These are phyloP conservation scores for Venturia asperata DNA, from an alignment of 2,329 filamentous ascomycete genomes.

Conservation along the genomic window DNA sequence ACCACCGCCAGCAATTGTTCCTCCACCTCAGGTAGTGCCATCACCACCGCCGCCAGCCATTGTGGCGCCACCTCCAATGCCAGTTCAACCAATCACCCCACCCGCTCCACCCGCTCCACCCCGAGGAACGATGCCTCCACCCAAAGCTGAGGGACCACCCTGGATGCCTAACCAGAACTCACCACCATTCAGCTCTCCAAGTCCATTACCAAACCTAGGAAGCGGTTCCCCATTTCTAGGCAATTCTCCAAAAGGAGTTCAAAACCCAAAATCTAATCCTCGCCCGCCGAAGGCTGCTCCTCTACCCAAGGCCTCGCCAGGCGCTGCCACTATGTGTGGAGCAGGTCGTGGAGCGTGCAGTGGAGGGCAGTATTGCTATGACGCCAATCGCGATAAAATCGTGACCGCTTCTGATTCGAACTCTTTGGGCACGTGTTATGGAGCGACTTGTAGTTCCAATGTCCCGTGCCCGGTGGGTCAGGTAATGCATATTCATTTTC, in stretches of 20 bases:
- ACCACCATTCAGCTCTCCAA: no score
- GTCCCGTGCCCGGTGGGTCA: background rate
- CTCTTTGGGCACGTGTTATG: background rate
- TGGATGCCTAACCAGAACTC: no score
- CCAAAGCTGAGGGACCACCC: no score
- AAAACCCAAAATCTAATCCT: background rate
- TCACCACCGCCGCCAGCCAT: background rate
- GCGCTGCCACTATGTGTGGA: background rate
- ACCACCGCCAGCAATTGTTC: background rate
- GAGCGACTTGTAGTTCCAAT: background rate
- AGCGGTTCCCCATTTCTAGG: no score
- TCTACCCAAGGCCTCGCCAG: background rate
- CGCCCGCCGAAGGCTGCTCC: background rate
- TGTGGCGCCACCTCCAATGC: background rate
- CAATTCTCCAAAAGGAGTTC: no score
- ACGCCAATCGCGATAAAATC: slow-evolving; percentile 8
- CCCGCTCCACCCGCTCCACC: background rate
- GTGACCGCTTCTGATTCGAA: background rate
- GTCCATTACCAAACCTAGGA: no score
- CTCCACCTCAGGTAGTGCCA: no score
- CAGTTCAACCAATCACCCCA: background rate
- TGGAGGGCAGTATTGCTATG: slow-evolving; percentile 10
- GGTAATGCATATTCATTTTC: background rate
- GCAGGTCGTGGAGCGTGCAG: background rate
- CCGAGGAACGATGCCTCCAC: background rate